Percentiles rank a stretch among this genome's conserved stretches.
Evolutionary conservation across 2,329 filamentous ascomycete genomes (phyloP).

Genomic region (Xylariaceae sp.): DNA sequence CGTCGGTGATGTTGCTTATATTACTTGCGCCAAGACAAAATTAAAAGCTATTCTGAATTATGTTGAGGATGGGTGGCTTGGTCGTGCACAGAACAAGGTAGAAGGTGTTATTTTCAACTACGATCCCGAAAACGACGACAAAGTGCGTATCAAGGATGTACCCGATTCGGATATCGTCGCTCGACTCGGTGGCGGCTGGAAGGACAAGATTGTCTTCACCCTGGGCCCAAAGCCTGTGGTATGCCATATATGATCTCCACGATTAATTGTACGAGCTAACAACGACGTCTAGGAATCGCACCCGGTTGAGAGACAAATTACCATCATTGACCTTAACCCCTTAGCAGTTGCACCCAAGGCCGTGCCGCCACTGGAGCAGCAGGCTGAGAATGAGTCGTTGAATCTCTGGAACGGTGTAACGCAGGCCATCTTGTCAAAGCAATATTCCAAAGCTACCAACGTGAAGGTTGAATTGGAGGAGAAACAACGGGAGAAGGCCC

Average conservation of each 20-base stretch:
- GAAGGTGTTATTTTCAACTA: conserved; percentile 89
- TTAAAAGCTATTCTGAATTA: conserved; percentile 93
- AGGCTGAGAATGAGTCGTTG: conserved; percentile 85
- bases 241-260: conserved; percentile 35
- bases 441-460: conserved; percentile 77
- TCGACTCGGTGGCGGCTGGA: conserved; percentile 82
- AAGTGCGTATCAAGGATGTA: conserved; percentile 77
- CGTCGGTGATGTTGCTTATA: conserved; percentile 82
- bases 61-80: conserved; percentile 90
- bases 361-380: conserved; percentile 69
- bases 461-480: conserved; percentile 93
- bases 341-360: conserved; percentile 75
- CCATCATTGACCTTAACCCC: conserved; percentile 85
- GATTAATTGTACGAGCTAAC: conserved; percentile 10
- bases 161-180: conserved; percentile 79
- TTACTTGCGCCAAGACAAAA: conserved; percentile 84
- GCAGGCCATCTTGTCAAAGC: conserved; percentile 75
- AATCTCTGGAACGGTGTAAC: conserved; percentile 87
- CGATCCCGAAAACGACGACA: conserved; percentile 79
- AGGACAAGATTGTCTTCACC: conserved; percentile 61
- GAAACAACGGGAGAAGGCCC: conserved; percentile 76
- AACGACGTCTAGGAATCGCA: conserved; percentile 39
- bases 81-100: conserved; percentile 85
- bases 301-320: conserved; percentile 57
- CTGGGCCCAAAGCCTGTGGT: conserved; percentile 59